A percentile compares a stretch with the other conserved stretches of the same genome.
These are phyloP conservation scores for Solanum bulbocastanum DNA, from an alignment of 257 asterid genomes.

Conservation along the genomic window DNA sequence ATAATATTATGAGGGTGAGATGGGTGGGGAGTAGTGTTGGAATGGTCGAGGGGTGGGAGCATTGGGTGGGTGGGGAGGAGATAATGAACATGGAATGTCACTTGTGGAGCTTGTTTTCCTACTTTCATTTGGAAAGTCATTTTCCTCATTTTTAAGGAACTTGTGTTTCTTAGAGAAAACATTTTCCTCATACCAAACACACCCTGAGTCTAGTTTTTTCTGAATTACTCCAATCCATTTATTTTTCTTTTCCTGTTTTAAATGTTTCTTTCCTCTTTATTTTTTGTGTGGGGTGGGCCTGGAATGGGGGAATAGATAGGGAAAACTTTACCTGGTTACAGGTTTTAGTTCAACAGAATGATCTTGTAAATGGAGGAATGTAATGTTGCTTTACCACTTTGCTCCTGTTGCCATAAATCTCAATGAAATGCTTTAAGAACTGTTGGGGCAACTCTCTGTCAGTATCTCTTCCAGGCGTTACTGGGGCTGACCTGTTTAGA, in stretches of 20 bases:
- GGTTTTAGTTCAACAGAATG: neutral
- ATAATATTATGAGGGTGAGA: neutral
- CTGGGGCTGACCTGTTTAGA: neutral
- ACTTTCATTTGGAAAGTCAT: neutral
- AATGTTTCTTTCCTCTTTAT: neutral
- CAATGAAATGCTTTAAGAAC: neutral
- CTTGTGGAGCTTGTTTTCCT: neutral
- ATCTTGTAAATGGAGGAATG: neutral
- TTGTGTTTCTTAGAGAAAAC: neutral
- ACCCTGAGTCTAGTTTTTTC: neutral
- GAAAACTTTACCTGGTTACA: neutral
- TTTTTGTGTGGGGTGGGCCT: too few relatives aligned
- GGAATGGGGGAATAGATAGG: neutral
- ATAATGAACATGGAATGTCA: neutral
- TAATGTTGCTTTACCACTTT: neutral
- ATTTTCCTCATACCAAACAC: neutral
- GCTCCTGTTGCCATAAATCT: neutral
- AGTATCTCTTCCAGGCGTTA: neutral
- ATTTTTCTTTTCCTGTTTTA: neutral
- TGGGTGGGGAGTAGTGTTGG: neutral
- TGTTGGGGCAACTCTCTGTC: neutral
- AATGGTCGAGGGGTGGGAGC: neutral
- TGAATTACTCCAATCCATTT: neutral
- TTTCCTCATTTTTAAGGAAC: neutral
- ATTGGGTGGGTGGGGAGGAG: neutral